Evolutionary conservation across 2,329 filamentous ascomycete species (phyloP).

Genomic region (Lachnellula subtilissima): DNA sequence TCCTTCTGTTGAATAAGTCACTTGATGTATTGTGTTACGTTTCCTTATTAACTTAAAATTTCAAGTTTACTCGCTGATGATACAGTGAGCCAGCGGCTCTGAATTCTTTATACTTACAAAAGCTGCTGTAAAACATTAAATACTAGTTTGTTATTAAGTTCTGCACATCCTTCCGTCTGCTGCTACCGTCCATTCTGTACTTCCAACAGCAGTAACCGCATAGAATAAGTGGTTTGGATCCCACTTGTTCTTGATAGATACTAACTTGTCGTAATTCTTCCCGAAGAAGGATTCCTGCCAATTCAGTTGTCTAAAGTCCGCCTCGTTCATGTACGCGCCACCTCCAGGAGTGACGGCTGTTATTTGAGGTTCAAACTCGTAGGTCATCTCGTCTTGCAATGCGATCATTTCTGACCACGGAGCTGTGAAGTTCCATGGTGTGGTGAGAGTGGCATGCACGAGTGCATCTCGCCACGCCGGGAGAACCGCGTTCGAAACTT

Average conservation of each 20-base stretch:
- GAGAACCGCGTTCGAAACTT: slow-evolving; percentile 35
- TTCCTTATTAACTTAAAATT: too few relatives aligned
- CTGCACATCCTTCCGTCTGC: slow-evolving; percentile 40
- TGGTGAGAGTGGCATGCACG: slow-evolving; percentile 30
- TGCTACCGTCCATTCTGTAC: slow-evolving; percentile 43
- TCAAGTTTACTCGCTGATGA: too few relatives aligned
- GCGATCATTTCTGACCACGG: slow-evolving; percentile 28
- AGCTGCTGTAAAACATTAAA: too few relatives aligned
- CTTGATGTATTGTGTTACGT: too few relatives aligned
- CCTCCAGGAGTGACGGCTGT: slow-evolving; percentile 38
- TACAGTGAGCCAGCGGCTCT: too few relatives aligned
- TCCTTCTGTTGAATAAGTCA: too few relatives aligned
- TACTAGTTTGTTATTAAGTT: slow-evolving; percentile 19
- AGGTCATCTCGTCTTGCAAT: slow-evolving; percentile 29
- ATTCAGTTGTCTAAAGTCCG: slow-evolving; percentile 40
- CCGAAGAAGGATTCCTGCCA: slow-evolving; percentile 45
- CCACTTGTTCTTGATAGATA: slow-evolving; percentile 46
- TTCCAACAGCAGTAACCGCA: slow-evolving; percentile 45
- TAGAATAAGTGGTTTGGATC: slow-evolving; percentile 45
- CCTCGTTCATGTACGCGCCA: slow-evolving; percentile 49
- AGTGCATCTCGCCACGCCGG: slow-evolving; percentile 39
- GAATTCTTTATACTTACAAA: too few relatives aligned
- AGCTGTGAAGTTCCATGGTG: slow-evolving; percentile 32
- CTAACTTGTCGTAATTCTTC: slow-evolving; percentile 38
- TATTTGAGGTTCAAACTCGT: slow-evolving; percentile 31